Evolutionary conservation across 1,284 basidiomycete genomes (phyloP).

Genomic region (Cerioporus squamosus): DNA sequence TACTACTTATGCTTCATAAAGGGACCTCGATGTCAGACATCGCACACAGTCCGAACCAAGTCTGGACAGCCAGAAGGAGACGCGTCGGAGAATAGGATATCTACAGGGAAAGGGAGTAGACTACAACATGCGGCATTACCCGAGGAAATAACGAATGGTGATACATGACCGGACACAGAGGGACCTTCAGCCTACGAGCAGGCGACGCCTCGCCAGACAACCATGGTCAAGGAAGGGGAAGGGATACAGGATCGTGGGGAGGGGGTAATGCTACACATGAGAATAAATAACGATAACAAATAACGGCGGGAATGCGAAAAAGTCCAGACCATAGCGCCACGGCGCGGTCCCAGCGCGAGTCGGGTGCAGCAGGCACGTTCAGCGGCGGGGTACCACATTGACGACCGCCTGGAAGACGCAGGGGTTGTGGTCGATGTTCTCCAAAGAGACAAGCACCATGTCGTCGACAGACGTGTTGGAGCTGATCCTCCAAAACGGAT

Average conservation of each 20-base stretch:
- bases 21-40: background rate
- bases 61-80: too few relatives aligned
- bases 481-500: background rate
- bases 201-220: background rate
- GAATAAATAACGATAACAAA: slow-evolving; percentile 8
- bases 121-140: slow-evolving; percentile 3
- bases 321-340: background rate
- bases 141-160: background rate
- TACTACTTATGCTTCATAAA: too few relatives aligned
- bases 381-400: background rate
- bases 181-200: background rate
- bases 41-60: too few relatives aligned
- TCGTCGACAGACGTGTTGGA: background rate
- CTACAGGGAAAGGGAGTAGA: background rate
- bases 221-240: background rate
- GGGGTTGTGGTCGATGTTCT: slow-evolving; percentile 1
- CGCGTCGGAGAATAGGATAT: background rate
- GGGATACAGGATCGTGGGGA: slow-evolving; percentile 2
- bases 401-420: slow-evolving; percentile 13
- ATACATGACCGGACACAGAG: background rate
- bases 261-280: background rate
- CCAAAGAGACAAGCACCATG: background rate
- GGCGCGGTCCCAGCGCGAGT: too few relatives aligned
- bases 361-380: too few relatives aligned
- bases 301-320: background rate